Conservation (phyloP, 2,329 filamentous ascomycete species). For the Fusarium xyrophilum region DNA sequence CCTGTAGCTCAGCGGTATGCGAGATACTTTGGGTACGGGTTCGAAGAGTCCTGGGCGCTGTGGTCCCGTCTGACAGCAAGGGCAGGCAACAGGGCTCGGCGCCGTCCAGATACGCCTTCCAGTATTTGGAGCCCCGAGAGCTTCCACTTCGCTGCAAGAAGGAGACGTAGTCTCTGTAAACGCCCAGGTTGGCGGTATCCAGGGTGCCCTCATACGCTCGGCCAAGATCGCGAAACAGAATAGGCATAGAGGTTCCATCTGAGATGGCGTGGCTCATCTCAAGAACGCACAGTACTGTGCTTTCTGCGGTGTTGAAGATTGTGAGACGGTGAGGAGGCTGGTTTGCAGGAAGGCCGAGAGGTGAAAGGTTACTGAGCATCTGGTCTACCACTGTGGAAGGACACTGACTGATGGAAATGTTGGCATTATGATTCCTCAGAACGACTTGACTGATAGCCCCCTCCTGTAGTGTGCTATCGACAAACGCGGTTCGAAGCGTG, state of each 20-base stretch:
- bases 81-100: constrained; percentile 8
- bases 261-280: constrained; percentile 37
- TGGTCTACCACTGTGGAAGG: neutral
- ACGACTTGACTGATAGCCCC: constrained; percentile 31
- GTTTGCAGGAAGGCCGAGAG: neutral
- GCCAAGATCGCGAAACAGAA: constrained; percentile 27
- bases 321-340: constrained; percentile 27
- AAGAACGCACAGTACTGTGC: constrained; percentile 3
- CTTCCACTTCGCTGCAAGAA: neutral
- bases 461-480: constrained; percentile 15
- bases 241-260: constrained; percentile 31
- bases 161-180: constrained; percentile 28
- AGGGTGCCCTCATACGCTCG: constrained; percentile 20
- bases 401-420: neutral
- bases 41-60: neutral
- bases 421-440: constrained; percentile 3
- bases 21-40: constrained; percentile 14
- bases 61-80: neutral
- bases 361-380: neutral
- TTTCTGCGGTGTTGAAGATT: neutral
- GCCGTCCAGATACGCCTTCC: constrained; percentile 9
- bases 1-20: neutral
- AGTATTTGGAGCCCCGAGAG: neutral
- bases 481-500: constrained; percentile 36
- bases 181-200: neutral